Conservation (phyloP, 257 asterid genomes). For the Solanum bulbocastanum region DNA sequence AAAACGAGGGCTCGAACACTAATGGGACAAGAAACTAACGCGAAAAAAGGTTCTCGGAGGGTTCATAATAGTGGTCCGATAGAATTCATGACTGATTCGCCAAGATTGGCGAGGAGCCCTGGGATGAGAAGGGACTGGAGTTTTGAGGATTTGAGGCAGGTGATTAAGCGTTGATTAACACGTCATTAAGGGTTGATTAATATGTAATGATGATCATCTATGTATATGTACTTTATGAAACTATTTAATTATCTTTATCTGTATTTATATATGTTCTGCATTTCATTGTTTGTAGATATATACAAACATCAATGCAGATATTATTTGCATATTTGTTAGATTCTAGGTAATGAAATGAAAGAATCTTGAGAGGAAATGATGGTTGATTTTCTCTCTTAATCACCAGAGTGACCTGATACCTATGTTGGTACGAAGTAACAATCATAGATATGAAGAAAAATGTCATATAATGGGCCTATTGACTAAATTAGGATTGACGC, state of each 20-base stretch:
- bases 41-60: background rate
- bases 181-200: background rate
- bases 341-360: background rate
- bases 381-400: background rate
- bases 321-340: background rate
- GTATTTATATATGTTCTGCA: background rate
- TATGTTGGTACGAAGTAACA: background rate
- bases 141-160: constrained; percentile 32
- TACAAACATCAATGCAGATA: background rate
- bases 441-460: too few species aligned
- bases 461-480: background rate
- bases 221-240: background rate
- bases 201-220: background rate
- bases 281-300: background rate
- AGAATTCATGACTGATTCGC: background rate
- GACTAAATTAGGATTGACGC: background rate
- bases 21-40: background rate
- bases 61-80: constrained; percentile 12
- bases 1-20: background rate
- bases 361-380: background rate
- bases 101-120: constrained; percentile 34
- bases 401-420: background rate
- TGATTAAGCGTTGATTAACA: background rate
- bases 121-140: constrained; percentile 53
- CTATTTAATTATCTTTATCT: background rate